Evolutionary conservation across 2,329 filamentous ascomycete genomes (phyloP).

Genomic region (Exophiala viscosa): DNA sequence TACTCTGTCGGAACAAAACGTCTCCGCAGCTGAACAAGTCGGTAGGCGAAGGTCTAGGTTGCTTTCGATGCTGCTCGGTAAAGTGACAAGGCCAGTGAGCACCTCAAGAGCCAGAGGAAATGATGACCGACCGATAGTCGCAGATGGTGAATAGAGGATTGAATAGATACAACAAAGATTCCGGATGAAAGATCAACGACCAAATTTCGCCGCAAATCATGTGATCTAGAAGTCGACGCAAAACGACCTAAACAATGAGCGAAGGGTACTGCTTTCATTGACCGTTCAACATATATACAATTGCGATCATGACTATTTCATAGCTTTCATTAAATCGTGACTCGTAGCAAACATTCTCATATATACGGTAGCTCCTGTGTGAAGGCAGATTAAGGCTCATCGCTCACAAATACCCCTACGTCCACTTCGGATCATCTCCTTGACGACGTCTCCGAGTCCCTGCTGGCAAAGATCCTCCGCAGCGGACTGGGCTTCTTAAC

Average conservation of each 20-base stretch:
- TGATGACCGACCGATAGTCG: background rate
- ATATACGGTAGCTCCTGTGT: background rate
- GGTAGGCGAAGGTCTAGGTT: too few species aligned
- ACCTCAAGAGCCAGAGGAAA: background rate
- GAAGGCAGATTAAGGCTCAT: background rate
- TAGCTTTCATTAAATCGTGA: slow-evolving; percentile 6
- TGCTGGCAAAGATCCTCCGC: slow-evolving; percentile 26
- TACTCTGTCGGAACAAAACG: too few species aligned
- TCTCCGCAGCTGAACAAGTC: too few species aligned
- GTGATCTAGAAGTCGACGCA: background rate
- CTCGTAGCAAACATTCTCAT: background rate
- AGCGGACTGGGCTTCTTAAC: slow-evolving; percentile 37
- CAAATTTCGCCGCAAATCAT: slow-evolving; percentile 1
- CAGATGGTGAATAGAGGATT: background rate
- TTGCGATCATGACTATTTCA: background rate
- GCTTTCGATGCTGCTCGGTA: too few species aligned
- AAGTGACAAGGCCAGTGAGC: too few species aligned
- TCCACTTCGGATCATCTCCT: slow-evolving; percentile 6
- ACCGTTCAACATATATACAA: too few species aligned
- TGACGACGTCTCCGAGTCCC: slow-evolving; percentile 11
- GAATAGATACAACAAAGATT: background rate
- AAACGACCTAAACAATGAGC: too few species aligned
- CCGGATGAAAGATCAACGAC: background rate
- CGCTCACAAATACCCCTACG: background rate
- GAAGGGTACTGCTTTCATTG: too few species aligned